Percentiles rank a stretch among this genome's conserved stretches.
These are phyloP conservation scores for Hanseniaspora guilliermondii DNA, from an alignment of 805 yeast genomes.

Conservation along the genomic window DNA sequence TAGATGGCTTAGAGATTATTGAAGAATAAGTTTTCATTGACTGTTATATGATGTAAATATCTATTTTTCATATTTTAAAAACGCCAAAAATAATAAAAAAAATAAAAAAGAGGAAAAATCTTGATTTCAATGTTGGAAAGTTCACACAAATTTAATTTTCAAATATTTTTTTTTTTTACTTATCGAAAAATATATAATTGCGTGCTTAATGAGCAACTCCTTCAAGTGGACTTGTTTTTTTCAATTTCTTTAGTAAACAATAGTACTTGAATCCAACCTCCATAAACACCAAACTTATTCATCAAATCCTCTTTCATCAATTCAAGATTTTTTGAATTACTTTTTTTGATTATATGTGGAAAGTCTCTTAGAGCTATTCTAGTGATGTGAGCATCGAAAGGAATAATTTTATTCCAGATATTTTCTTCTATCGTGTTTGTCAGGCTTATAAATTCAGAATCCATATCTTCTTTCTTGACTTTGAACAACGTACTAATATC, in stretches of 20 bases:
- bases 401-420: slow-evolving; percentile 58
- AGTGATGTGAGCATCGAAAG: slow-evolving; percentile 90
- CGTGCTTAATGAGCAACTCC: too few relatives aligned
- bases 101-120: too few relatives aligned
- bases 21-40: too few relatives aligned
- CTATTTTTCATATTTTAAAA: too few relatives aligned
- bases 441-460: slow-evolving; percentile 1
- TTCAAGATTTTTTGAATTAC: slow-evolving; percentile 35
- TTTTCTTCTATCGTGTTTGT: not conserved
- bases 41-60: too few relatives aligned
- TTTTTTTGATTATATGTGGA: slow-evolving; percentile 15
- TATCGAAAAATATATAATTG: too few relatives aligned
- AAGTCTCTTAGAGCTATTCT: slow-evolving; percentile 80
- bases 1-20: too few relatives aligned
- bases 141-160: too few relatives aligned
- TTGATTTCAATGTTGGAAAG: too few relatives aligned
- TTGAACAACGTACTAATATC: slow-evolving; percentile 35
- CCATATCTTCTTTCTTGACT: not conserved
- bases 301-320: slow-evolving; percentile 49
- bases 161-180: too few relatives aligned
- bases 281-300: slow-evolving; percentile 72
- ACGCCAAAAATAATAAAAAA: too few relatives aligned
- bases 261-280: slow-evolving; percentile 99
- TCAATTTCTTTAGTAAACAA: slow-evolving; percentile 79
- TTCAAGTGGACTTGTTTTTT: not conserved